Conservation (phyloP, 352 stramenopile genomes). For the Phytophthora cryptogea region DNA sequence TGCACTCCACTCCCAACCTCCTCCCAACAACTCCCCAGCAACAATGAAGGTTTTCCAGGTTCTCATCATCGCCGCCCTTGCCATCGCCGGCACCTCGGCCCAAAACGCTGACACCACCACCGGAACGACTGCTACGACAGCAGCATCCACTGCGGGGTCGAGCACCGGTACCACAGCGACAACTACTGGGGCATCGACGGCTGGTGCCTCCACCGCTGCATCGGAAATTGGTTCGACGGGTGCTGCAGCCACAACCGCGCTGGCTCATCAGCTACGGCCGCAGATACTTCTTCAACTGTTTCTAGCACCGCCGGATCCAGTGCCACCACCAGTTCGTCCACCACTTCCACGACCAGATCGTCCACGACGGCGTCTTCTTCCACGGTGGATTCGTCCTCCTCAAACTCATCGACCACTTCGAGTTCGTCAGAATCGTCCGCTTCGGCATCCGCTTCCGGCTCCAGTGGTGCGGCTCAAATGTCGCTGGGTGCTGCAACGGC, state of each 20-base stretch:
- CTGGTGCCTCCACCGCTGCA: slow-evolving; percentile 3
- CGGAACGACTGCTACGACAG: neutral
- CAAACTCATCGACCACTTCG: slow-evolving; percentile 5
- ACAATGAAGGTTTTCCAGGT: slow-evolving; percentile 29
- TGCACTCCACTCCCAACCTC: slow-evolving; percentile 5
- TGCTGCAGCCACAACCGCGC: slow-evolving; percentile 7
- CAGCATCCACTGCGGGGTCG: neutral
- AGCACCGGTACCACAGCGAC: neutral
- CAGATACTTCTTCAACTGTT: neutral
- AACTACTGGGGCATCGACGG: slow-evolving; percentile 2
- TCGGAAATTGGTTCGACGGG: slow-evolving; percentile 6
- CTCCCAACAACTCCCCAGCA: slow-evolving; percentile 2
- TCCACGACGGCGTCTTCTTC: slow-evolving; percentile 6
- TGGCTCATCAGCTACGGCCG: slow-evolving; percentile 1
- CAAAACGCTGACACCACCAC: slow-evolving; percentile 14
- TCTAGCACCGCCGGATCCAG: slow-evolving; percentile 10
- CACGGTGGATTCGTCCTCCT: slow-evolving; percentile 14
- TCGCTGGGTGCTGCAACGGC: slow-evolving; percentile 13
- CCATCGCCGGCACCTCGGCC: slow-evolving; percentile 20
- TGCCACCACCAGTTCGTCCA: slow-evolving; percentile 10
- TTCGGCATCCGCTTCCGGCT: slow-evolving; percentile 19
- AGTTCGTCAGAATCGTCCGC: slow-evolving; percentile 6
- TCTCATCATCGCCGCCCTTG: slow-evolving; percentile 25
- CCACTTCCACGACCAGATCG: neutral
- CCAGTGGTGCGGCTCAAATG: slow-evolving; percentile 21